Conservation (phyloP, 1,284 basidiomycete species). For the Leccinum pallidistipes region DNA sequence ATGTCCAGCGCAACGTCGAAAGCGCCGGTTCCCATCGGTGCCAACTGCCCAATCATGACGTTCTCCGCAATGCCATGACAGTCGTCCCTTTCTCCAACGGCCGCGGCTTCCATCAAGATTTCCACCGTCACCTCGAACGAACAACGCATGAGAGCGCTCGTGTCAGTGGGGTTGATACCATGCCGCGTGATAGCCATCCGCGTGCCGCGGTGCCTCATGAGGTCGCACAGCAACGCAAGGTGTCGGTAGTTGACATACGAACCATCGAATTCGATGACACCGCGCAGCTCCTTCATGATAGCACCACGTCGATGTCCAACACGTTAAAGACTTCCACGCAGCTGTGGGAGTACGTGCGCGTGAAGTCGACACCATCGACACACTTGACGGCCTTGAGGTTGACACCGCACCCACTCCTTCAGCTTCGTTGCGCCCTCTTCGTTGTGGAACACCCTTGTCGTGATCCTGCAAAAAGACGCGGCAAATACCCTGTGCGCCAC, state of each 20-base stretch:
- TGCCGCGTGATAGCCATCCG: slow-evolving; percentile 99
- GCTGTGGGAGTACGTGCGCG: too few relatives aligned
- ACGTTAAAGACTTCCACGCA: too few relatives aligned
- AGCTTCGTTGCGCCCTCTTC: slow-evolving; percentile 64
- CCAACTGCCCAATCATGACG: slow-evolving; percentile 98
- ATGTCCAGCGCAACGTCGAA: slow-evolving; percentile 97
- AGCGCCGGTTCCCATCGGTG: slow-evolving; percentile 94
- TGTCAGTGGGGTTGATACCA: slow-evolving; percentile 98
- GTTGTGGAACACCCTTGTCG: slow-evolving; percentile 74
- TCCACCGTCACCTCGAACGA: slow-evolving; percentile 99
- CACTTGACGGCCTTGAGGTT: too few relatives aligned
- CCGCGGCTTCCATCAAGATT: slow-evolving; percentile 98
- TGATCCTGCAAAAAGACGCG: slow-evolving; percentile 93
- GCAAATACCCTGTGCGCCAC: slow-evolving; percentile 89
- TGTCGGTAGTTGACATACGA: too few relatives aligned
- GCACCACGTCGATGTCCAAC: slow-evolving; percentile 33
- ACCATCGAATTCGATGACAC: too few relatives aligned
- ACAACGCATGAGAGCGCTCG: slow-evolving; percentile 95
- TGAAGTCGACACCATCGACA: too few relatives aligned
- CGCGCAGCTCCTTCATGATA: too few relatives aligned
- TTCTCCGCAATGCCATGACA: slow-evolving; percentile 99
- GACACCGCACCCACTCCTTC: slow-evolving; percentile 31
- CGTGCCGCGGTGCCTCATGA: slow-evolving; percentile 68
- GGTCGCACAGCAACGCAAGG: too few relatives aligned
- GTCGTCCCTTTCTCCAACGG: slow-evolving; percentile 97